phyloP scores from a whole-genome alignment of 495 filamentous ascomycete genomes.

The Melanomma pulvis-pyrius region DNA sequence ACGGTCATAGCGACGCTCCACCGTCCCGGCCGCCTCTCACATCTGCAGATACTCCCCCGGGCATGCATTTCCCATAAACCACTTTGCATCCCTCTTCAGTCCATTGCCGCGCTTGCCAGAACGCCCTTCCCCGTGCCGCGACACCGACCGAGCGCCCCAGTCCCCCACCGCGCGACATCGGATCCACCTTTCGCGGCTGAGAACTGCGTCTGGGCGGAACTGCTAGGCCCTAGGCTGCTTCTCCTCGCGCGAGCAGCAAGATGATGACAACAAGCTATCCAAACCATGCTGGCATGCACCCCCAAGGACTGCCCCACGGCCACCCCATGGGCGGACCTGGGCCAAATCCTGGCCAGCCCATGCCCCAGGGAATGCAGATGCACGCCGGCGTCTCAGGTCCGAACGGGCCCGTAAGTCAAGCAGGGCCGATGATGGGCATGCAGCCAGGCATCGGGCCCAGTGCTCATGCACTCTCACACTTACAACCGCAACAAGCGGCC shows the following conservation, averaged over 20 bases:
- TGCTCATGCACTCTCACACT: constrained; percentile 77
- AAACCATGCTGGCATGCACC: constrained; percentile 56
- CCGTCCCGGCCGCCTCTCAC: neutral
- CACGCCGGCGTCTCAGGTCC: constrained; percentile 85
- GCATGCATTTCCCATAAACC: constrained; percentile 18
- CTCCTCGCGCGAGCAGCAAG: constrained; percentile 24
- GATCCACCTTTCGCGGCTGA: neutral
- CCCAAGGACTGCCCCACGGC: constrained; percentile 71
- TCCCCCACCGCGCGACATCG: neutral
- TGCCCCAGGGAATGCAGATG: constrained; percentile 74
- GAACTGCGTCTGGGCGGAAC: neutral
- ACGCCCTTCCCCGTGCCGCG: neutral
- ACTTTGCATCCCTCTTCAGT: neutral
- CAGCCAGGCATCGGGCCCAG: constrained; percentile 69
- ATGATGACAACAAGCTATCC: constrained; percentile 57
- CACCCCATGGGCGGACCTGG: constrained; percentile 76
- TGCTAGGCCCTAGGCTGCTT: neutral
- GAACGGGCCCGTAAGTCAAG: constrained; percentile 73
- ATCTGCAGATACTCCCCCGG: neutral
- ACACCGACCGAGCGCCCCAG: neutral
- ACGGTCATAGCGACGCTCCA: neutral
- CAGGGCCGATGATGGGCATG: constrained; percentile 81
- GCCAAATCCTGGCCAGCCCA: constrained; percentile 68
- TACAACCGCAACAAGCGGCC: constrained; percentile 60
- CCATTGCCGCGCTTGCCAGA: neutral